Percentiles rank a stretch among this genome's conserved stretches.
Conservation (phyloP, 306 rosid genomes). For the Cucurbita pepo region DNA sequence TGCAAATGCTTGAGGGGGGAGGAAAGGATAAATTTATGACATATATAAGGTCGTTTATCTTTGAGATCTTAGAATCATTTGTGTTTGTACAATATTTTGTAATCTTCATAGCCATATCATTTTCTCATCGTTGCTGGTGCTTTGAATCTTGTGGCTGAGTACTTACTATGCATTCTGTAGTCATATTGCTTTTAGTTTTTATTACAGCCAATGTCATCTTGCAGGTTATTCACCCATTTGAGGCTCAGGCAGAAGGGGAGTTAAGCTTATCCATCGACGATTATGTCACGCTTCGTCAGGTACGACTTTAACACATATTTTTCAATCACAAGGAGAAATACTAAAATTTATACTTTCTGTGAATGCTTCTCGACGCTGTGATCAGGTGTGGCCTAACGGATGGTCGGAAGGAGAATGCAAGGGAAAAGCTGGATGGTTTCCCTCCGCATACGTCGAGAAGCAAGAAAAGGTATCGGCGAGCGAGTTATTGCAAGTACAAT, state of each 20-base stretch:
- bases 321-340: neutral
- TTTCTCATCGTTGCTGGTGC: neutral
- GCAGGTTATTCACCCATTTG: slow-evolving; percentile 79
- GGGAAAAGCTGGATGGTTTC: slow-evolving; percentile 85
- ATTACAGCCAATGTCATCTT: neutral
- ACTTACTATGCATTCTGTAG: neutral
- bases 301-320: slow-evolving; percentile 11
- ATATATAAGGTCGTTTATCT: neutral
- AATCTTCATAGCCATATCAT: neutral
- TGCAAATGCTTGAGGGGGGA: neutral
- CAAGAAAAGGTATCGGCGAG: slow-evolving; percentile 41
- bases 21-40: neutral
- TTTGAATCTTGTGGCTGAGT: neutral
- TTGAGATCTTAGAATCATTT: neutral
- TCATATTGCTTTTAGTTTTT: neutral
- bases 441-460: slow-evolving; percentile 72
- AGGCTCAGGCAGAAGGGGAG: slow-evolving; percentile 82
- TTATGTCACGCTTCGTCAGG: slow-evolving; percentile 72
- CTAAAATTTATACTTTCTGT: neutral
- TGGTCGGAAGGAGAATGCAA: slow-evolving; percentile 89
- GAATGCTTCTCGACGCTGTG: neutral
- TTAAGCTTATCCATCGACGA: slow-evolving; percentile 63
- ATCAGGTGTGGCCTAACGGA: slow-evolving; percentile 58
- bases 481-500: slow-evolving; percentile 6
- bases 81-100: neutral